Percentiles rank a stretch among this genome's conserved stretches.
phyloP scores from a whole-genome alignment of 2,329 filamentous ascomycete species.

The Colletotrichum australisinense region DNA sequence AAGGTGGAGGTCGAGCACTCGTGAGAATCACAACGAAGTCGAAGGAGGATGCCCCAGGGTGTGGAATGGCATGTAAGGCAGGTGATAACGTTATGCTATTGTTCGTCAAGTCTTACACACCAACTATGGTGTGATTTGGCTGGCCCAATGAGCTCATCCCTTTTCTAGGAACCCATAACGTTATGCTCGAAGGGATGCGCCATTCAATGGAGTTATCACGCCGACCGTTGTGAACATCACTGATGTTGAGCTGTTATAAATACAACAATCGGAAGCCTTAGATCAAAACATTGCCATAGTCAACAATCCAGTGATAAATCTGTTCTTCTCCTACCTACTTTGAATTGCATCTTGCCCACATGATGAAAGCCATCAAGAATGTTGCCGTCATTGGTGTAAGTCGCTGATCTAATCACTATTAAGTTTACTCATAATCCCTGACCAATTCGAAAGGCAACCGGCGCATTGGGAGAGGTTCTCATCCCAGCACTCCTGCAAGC shows the following conservation, averaged over 20 bases:
- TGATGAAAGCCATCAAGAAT: background rate
- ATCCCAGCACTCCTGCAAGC: conserved; percentile 10
- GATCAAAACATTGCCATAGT: no score
- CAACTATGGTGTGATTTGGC: background rate
- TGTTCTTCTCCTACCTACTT: no score
- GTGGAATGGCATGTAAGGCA: background rate
- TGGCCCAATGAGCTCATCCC: background rate
- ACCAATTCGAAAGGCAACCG: background rate
- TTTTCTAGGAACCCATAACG: background rate
- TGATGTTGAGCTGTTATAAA: background rate
- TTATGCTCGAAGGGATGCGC: background rate
- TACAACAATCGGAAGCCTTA: no score
- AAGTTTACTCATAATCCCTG: background rate
- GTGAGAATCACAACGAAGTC: background rate
- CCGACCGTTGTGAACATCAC: no score
- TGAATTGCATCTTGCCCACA: no score
- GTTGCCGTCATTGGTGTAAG: conserved; percentile 18
- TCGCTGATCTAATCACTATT: background rate
- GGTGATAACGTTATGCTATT: background rate
- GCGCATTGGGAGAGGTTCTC: conserved; percentile 4
- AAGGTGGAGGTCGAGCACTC: background rate
- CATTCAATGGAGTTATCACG: background rate
- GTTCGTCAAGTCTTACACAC: background rate
- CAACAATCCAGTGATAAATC: no score
- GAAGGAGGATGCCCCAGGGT: no score